Evolutionary conservation across 2,329 filamentous ascomycete genomes (phyloP).

Genomic region (Mycosphaerelloides madeirae): DNA sequence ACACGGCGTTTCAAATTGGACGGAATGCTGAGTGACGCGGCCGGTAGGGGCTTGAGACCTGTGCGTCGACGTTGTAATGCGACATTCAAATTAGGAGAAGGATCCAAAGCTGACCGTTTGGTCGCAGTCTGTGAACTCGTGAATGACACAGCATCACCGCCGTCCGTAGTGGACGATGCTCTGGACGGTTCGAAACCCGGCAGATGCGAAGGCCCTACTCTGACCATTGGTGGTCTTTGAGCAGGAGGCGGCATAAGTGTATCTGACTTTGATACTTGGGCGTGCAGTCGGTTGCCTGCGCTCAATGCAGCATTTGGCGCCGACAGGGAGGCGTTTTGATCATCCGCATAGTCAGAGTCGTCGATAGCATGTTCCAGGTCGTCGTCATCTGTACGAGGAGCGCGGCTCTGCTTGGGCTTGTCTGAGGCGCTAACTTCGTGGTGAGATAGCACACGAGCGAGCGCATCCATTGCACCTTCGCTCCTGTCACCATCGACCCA

Average conservation of each 20-base stretch:
- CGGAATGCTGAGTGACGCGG: slow-evolving; percentile 25
- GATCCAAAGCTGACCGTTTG: slow-evolving; percentile 14
- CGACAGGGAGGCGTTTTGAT: slow-evolving; percentile 6
- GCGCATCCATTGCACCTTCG: slow-evolving; percentile 26
- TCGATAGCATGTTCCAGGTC: slow-evolving; percentile 19
- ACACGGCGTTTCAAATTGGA: slow-evolving; percentile 77
- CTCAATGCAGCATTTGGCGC: neutral
- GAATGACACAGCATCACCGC: slow-evolving; percentile 27
- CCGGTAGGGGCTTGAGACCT: slow-evolving; percentile 15
- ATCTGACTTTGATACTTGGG: too few relatives aligned
- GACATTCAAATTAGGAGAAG: slow-evolving; percentile 27
- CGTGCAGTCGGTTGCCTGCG: too few relatives aligned
- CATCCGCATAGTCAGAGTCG: slow-evolving; percentile 21
- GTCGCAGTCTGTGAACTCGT: slow-evolving; percentile 18
- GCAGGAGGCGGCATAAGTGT: slow-evolving; percentile 18
- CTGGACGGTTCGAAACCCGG: slow-evolving; percentile 44
- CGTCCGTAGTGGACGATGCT: slow-evolving; percentile 43
- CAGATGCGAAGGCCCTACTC: slow-evolving; percentile 45
- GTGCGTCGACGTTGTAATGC: slow-evolving; percentile 25
- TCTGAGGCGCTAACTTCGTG: slow-evolving; percentile 20
- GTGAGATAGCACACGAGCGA: slow-evolving; percentile 30
- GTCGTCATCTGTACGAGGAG: slow-evolving; percentile 9
- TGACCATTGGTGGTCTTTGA: slow-evolving; percentile 35
- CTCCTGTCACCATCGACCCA: slow-evolving; percentile 25
- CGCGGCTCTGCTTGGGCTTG: slow-evolving; percentile 10